Conservation (phyloP, 2,329 filamentous ascomycete species). For the Incumbomyces delicatus region DNA sequence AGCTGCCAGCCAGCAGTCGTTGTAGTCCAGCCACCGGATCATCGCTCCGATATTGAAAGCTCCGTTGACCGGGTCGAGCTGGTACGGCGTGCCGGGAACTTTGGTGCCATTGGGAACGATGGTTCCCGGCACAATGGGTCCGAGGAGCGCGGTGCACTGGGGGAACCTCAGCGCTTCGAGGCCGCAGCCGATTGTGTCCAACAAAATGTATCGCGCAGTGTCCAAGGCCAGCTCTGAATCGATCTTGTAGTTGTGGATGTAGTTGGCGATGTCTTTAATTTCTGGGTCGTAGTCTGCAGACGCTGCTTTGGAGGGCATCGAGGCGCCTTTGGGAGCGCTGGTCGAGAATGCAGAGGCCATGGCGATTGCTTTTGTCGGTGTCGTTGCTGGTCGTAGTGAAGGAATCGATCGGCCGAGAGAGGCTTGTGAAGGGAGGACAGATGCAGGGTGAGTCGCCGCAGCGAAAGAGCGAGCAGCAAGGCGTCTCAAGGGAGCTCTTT, state of each 20-base stretch:
- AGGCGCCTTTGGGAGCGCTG: constrained; percentile 31
- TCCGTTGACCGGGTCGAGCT: constrained; percentile 88
- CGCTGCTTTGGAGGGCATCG: constrained; percentile 27
- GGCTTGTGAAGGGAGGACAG: background rate
- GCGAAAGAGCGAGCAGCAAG: constrained; percentile 17
- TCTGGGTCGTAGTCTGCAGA: constrained; percentile 70
- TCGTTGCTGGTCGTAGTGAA: constrained; percentile 8
- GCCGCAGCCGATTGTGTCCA: constrained; percentile 94
- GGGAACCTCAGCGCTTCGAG: constrained; percentile 92
- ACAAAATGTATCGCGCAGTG: constrained; percentile 90
- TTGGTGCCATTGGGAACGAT: constrained; percentile 83
- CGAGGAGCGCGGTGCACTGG: constrained; percentile 90
- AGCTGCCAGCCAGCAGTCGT: constrained; percentile 97
- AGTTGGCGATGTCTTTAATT: constrained; percentile 89
- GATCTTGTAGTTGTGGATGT: constrained; percentile 85
- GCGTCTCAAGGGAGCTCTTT: constrained; percentile 17
- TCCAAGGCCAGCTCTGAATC: constrained; percentile 90
- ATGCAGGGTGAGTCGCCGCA: constrained; percentile 6
- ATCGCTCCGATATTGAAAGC: constrained; percentile 99
- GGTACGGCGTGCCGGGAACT: constrained; percentile 84
- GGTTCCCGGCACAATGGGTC: constrained; percentile 83
- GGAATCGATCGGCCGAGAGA: background rate
- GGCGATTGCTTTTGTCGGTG: no score
- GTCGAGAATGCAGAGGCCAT: constrained; percentile 30
- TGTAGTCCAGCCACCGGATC: constrained; percentile 99